phyloP scores from a whole-genome alignment of 1,284 basidiomycete genomes.

The Rhodotorula glutinis region DNA sequence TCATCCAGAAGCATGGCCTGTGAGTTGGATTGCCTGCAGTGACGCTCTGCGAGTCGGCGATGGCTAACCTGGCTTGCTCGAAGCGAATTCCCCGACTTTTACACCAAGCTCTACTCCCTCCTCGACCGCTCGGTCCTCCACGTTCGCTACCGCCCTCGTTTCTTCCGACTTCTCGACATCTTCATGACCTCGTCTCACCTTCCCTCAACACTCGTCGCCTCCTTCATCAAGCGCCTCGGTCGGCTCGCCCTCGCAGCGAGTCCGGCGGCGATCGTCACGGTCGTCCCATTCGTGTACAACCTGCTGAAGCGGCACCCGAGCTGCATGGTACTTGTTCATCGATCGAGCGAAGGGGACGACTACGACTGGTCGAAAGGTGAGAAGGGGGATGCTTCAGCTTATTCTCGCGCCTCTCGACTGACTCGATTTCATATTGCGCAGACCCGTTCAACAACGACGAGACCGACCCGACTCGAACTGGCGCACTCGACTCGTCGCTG shows the following conservation, averaged over 20 bases:
- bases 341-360: slow-evolving; percentile 44
- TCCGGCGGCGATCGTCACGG: slow-evolving; percentile 83
- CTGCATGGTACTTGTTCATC: slow-evolving; percentile 89
- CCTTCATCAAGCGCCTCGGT: slow-evolving; percentile 88
- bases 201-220: slow-evolving; percentile 81
- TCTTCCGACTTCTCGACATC: slow-evolving; percentile 86
- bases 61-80: slow-evolving; percentile 1
- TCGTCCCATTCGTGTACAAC: slow-evolving; percentile 93
- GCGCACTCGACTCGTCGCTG: slow-evolving; percentile 78
- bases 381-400: background rate
- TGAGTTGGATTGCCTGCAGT: slow-evolving; percentile 50
- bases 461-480: slow-evolving; percentile 68
- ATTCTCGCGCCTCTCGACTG: background rate
- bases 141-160: slow-evolving; percentile 85
- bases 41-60: background rate
- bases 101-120: slow-evolving; percentile 86
- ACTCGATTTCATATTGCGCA: slow-evolving; percentile 39
- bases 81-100: slow-evolving; percentile 94
- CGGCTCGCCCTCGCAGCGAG: slow-evolving; percentile 79
- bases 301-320: slow-evolving; percentile 86
- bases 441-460: slow-evolving; percentile 73
- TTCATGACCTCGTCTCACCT: slow-evolving; percentile 89
- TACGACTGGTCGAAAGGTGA: slow-evolving; percentile 47
- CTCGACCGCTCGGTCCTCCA: slow-evolving; percentile 84
- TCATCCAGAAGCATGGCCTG: slow-evolving; percentile 94